These are phyloP conservation scores for Ceratobasidium sp. DNA, from an alignment of 1,284 basidiomycete genomes.

Conservation along the genomic window DNA sequence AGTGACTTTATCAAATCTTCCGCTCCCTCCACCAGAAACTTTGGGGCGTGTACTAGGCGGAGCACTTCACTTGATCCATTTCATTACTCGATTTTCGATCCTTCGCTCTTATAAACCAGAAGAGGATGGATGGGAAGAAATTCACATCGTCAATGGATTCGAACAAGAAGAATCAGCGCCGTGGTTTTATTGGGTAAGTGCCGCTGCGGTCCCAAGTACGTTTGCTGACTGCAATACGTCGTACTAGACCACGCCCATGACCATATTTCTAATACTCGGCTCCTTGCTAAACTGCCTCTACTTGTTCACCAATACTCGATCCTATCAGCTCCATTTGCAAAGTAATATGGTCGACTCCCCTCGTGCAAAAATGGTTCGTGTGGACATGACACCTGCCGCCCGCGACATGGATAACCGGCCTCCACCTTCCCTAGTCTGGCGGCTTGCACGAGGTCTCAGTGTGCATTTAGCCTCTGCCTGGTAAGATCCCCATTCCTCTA, in stretches of 20 bases:
- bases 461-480: conserved; percentile 57
- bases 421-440: conserved; percentile 34
- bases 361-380: conserved; percentile 47
- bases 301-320: conserved; percentile 54
- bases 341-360: conserved; percentile 47
- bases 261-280: conserved; percentile 56
- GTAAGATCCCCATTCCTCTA: conserved; percentile 39
- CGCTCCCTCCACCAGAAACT: conserved; percentile 74
- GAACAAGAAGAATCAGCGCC: conserved; percentile 65
- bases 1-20: conserved; percentile 81
- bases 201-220: conserved; percentile 71
- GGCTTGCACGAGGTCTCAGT: conserved; percentile 71
- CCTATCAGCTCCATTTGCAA: conserved; percentile 56
- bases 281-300: conserved; percentile 55
- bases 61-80: conserved; percentile 73
- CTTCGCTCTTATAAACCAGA: conserved; percentile 67
- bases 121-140: conserved; percentile 77
- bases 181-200: conserved; percentile 84
- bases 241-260: conserved; percentile 69
- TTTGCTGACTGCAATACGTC: conserved; percentile 60
- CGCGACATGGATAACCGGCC: conserved; percentile 40
- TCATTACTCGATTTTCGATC: conserved; percentile 73
- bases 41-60: conserved; percentile 77
- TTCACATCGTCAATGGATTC: conserved; percentile 62
- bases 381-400: conserved; percentile 42